Base-by-base conservation (phyloP, 176 grass and related monocot genomes). In the Echinochloa phyllopogon region DNA sequence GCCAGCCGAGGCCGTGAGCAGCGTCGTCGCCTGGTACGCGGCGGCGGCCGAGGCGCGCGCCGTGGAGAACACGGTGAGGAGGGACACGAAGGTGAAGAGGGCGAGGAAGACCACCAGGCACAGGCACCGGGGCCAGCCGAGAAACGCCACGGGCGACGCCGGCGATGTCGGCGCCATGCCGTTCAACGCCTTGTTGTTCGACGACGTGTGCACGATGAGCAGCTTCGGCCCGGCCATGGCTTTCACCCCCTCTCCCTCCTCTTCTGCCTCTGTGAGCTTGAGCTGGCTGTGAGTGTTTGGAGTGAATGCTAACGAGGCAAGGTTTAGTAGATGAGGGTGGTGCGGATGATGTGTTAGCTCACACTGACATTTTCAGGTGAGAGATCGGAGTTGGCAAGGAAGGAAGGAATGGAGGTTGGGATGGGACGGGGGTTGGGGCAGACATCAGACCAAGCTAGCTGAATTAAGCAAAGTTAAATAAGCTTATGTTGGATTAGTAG, bases 61-160 rank as follows among this genome's bases (percentile, higher is more conserved):
- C 12, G 88, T 82, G 79, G 88, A 94, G 64, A 93, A 62, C 20
- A 98, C 71, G 43, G 95, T 91, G 59, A 90, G 86, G 70, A 98
- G 90, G 84, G 95, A 91, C 51, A 65, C 88, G 86, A 86, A 83
- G 83, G 87, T 88, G 88, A 97, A 79, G 20, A 91, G 51, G 36
- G 90, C 90, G 21, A 94, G 81, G 55, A 94, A 71, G 9, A 80
- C 84, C 78, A 94, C 78, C 40, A 94, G 58, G 69, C 90, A 93
- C 13, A 93, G 27, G 50, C 84, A 81, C 57, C 88, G 86, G 3
- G 89, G 49, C 10, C 81, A 82, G 69, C 78, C 87, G 4, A 64
- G 60, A 14, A 93, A 72, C 49, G 83, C n/a, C 48, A 33, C 8
- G 50, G 88, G 63, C 13, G 87, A 16, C 42, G 57, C 8, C 42